These are phyloP conservation scores for Starmerella bacillaris DNA, from an alignment of 805 yeast species.

Conservation along the genomic window DNA sequence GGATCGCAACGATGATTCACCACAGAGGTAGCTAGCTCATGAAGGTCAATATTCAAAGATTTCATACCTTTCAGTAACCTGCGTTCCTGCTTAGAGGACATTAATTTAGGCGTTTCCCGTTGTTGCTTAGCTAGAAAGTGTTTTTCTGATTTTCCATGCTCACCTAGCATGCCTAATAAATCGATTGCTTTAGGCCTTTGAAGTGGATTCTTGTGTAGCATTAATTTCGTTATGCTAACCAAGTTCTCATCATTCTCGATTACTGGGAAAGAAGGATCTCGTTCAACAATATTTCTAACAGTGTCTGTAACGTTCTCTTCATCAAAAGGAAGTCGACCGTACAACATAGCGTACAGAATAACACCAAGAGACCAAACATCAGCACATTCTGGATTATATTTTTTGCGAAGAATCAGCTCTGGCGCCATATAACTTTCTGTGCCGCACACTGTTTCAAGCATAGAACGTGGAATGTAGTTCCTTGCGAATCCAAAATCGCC, in stretches of 20 bases:
- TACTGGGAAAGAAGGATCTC: slow-evolving; percentile 39
- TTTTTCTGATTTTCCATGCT: slow-evolving; percentile 29
- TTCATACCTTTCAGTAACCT: slow-evolving; percentile 16
- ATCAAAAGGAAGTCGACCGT: slow-evolving; percentile 83
- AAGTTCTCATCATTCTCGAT: slow-evolving; percentile 26
- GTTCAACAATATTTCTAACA: slow-evolving; percentile 39
- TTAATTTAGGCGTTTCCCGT: slow-evolving; percentile 29
- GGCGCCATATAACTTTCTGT: slow-evolving; percentile 96
- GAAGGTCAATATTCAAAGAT: slow-evolving; percentile 15
- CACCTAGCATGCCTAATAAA: slow-evolving; percentile 33
- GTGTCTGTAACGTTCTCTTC: slow-evolving; percentile 55
- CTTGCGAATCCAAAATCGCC: slow-evolving; percentile 92
- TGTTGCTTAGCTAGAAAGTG: slow-evolving; percentile 8
- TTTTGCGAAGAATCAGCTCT: slow-evolving; percentile 50
- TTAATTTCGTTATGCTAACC: slow-evolving; percentile 30
- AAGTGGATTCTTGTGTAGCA: slow-evolving; percentile 51
- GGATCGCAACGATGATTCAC: slow-evolving; percentile 16
- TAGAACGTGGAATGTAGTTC: slow-evolving; percentile 39
- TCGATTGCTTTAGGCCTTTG: slow-evolving; percentile 40
- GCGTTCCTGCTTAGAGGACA: slow-evolving; percentile 13
- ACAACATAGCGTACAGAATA: slow-evolving; percentile 63
- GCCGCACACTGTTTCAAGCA: slow-evolving; percentile 76
- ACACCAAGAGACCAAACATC: slow-evolving; percentile 91
- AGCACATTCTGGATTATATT: slow-evolving; percentile 57
- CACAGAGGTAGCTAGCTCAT: slow-evolving; percentile 12